Evolutionary conservation across 2,329 filamentous ascomycete genomes (phyloP), one percentile per base, ranked within the genome.

Genomic region (Exophiala aquamarina): DNA sequence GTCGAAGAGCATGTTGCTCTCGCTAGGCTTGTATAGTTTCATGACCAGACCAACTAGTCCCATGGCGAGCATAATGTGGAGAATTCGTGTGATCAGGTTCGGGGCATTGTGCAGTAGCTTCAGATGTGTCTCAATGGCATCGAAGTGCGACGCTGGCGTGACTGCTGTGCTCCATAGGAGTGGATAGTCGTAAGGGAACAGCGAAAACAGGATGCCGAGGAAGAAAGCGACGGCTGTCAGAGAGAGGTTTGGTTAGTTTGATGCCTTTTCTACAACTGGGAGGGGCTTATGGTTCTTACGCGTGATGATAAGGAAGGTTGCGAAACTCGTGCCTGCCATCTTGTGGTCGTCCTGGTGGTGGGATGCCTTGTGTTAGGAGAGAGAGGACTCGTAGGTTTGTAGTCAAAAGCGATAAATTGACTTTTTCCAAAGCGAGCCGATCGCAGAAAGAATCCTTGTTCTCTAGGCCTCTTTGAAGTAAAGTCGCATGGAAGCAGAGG

Each of bases 1-100:
- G 61, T 89, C 93, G 68, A 98, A 98, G 48, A 98, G 84, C 73
- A 95, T 87, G 75, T 98, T 98, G 56, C 88, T 86, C 72, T 97
- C 92, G 60, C 82, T 86, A 43, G 93, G 90, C 59, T 85, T 86
- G 84, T 95, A 98, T 41, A 98, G 86, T 76, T 98, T 98, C 67
- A 86, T 80, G 66, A 97, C 79, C 73, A 97, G 90, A 55, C 92
- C 93, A 47, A 89, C 74, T 61, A 97, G 83, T 50, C 93, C 93
- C 56, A 93, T 83, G 63, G 82, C 85, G 67, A 96, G 87, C 66
- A 92, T 87, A 71, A 96, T 94, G 78, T 95, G 89, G 55, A 98
- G 84, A 64, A 98, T 87, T 63, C 93, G 92, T 42, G 83, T 83
- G 70, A 98, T 95, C 39, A 98, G 81, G 2, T 91, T 89, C 37